phyloP scores from a whole-genome alignment of 805 yeast species.

The Candida cerambycidarum region DNA sequence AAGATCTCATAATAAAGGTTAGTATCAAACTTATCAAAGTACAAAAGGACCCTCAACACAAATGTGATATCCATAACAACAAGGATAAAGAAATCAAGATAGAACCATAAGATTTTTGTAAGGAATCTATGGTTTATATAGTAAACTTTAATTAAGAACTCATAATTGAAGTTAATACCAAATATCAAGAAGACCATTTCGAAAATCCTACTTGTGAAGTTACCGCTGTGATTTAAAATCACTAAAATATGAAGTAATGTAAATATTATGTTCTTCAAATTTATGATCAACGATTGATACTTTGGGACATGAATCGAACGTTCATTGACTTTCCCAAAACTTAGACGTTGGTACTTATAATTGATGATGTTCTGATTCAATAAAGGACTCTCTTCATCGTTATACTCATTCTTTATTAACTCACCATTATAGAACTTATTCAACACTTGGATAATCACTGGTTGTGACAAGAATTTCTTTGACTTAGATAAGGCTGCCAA shows the following conservation, averaged over 20 bases:
- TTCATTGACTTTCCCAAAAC: conserved; percentile 29
- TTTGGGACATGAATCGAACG: conserved; percentile 40
- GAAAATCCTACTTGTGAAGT: conserved; percentile 12
- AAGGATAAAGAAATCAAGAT: conserved; percentile 45
- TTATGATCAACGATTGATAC: conserved; percentile 41
- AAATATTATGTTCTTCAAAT: conserved; percentile 29
- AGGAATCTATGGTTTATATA: conserved; percentile 48
- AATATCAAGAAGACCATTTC: conserved; percentile 45
- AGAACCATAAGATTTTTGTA: conserved; percentile 53
- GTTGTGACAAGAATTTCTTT: conserved; percentile 52
- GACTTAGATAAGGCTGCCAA: conserved; percentile 53
- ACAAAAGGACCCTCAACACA: conserved; percentile 21
- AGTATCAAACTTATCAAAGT: conserved; percentile 15
- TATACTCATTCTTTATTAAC: conserved; percentile 28
- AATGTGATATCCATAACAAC: conserved; percentile 37
- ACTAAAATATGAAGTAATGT: conserved; percentile 20
- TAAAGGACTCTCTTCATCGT: conserved; percentile 17
- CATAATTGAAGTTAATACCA: conserved; percentile 48
- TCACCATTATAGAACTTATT: conserved; percentile 55
- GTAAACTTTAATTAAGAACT: conserved; percentile 42
- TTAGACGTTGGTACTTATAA: conserved; percentile 31
- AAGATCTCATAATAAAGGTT: conserved; percentile 31
- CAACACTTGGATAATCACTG: conserved; percentile 46
- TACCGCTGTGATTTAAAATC: conserved; percentile 22
- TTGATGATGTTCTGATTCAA: conserved; percentile 23